Conservation (phyloP, 2,329 filamentous ascomycete genomes). For the Fusarium ambrosium region DNA sequence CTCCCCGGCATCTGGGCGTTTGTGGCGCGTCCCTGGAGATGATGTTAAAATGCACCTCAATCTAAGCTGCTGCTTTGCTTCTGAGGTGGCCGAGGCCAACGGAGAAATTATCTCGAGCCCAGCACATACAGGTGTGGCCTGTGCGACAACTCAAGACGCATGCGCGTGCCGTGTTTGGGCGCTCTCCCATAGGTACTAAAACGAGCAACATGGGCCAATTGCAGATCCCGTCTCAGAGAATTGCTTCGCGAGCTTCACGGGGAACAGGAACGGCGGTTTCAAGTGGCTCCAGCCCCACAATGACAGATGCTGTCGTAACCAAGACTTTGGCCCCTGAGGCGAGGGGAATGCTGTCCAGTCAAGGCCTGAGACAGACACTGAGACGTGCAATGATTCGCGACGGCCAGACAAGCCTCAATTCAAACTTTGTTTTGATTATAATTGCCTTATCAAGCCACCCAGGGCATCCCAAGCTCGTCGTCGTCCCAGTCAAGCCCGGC, state of each 20-base stretch:
- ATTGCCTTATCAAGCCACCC: conserved; percentile 9
- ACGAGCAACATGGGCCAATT: conserved; percentile 15
- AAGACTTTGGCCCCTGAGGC: conserved; percentile 21
- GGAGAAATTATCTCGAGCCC: conserved; percentile 3
- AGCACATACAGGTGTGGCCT: not conserved
- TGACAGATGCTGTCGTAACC: conserved; percentile 36
- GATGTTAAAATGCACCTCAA: conserved; percentile 6
- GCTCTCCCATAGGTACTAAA: not conserved
- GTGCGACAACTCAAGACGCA: not conserved
- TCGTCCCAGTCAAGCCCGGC: conserved; percentile 28
- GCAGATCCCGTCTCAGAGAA: conserved; percentile 18
- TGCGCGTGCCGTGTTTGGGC: not conserved
- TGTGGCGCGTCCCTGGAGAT: not conserved
- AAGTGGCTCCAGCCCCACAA: conserved; percentile 41
- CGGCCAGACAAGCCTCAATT: not conserved
- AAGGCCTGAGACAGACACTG: conserved; percentile 33
- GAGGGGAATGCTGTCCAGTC: conserved; percentile 30
- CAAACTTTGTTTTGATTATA: not conserved
- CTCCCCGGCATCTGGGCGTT: conserved; percentile 18
- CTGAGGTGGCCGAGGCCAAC: not conserved
- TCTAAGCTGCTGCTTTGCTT: not conserved
- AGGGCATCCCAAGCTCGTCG: conserved; percentile 37
- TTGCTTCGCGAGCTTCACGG: conserved; percentile 10
- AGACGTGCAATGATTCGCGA: conserved; percentile 28
- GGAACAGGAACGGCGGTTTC: conserved; percentile 44